Base-by-base conservation (phyloP, 768 basidiomycete species). In the Mrakia gelida region DNA sequence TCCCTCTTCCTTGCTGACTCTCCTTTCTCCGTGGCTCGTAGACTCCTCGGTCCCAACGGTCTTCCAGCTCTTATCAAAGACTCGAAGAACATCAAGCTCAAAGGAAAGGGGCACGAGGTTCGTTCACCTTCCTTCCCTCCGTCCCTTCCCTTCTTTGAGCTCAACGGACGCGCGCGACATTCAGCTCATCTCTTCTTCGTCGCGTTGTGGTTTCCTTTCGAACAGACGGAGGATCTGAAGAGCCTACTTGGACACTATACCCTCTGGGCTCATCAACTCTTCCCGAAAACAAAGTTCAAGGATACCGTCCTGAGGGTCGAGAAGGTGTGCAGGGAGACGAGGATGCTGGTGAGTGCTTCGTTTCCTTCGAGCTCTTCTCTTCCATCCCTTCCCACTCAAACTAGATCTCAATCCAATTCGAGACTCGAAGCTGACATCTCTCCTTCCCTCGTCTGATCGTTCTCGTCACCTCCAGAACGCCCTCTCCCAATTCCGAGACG, bases 51-150 rank as follows among this genome's bases (percentile, higher is more conserved):
- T 8, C 85, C 88, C 5, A 86, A 87, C 43, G 95, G 97, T 0
- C 91, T 99, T 81, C 93, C 92, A 2, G 87, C 88, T 70, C 87
- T 99, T 63, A 88, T 94, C 72, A 87, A 91, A 77, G 89, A 91
- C 73, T 88, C 91, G 38, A 93, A 93, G 85, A 86, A 88, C 77
- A 92, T 96, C 85, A 91, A 88, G 80, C 87, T 90, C 26, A 91
- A 90, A 81, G 95, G 95, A 10, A 98, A 97, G 83, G 95, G 95
- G 0, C 90, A 93, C 81, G 97, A 99, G 88, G 96, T 94, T 75
- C 61, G 84, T 79, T 54, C 41, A n/a, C 32, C 32, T n/a, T 10
- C 34, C 32, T 41, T 21, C 8, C 26, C 30, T 62, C 41, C 30
- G 11, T 10, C 10, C 34, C 6, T 72, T 72, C 71, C 21, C 30